These are phyloP conservation scores for Barnettozyma botsteinii DNA, from an alignment of 805 yeast species.

Conservation along the genomic window DNA sequence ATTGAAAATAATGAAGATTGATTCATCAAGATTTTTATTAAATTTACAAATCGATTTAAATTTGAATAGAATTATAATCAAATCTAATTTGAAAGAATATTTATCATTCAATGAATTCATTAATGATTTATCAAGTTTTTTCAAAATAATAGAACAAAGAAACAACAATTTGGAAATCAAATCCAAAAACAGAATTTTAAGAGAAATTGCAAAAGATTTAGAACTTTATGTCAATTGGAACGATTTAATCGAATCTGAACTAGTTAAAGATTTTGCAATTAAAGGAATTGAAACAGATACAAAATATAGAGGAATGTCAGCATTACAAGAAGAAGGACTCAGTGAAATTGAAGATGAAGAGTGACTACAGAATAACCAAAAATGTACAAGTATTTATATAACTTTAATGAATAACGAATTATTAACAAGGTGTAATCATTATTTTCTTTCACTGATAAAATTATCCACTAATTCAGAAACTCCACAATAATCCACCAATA, in stretches of 20 bases:
- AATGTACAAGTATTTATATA: background rate
- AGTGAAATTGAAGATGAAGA: constrained; percentile 16
- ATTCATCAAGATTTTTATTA: constrained; percentile 24
- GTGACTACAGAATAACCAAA: background rate
- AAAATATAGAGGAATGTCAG: constrained; percentile 26
- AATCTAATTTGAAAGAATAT: constrained; percentile 11
- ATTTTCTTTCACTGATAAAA: too few relatives aligned
- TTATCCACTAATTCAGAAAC: constrained; percentile 8
- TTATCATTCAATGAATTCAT: constrained; percentile 15
- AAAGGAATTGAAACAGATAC: constrained; percentile 21
- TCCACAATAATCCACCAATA: constrained; percentile 34
- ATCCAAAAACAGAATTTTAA: constrained; percentile 14
- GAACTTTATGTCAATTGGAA: constrained; percentile 13
- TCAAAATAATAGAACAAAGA: constrained; percentile 16
- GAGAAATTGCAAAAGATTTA: constrained; percentile 14
- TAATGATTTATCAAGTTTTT: constrained; percentile 16
- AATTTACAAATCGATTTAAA: constrained; percentile 11
- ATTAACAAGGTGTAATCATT: too few relatives aligned
- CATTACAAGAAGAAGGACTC: constrained; percentile 20
- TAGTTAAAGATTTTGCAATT: constrained; percentile 26
- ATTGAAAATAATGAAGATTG: constrained; percentile 23
- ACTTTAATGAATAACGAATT: background rate
- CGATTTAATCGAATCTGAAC: constrained; percentile 9
- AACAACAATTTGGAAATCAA: constrained; percentile 13
- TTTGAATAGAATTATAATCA: constrained; percentile 13